phyloP scores from a whole-genome alignment of 805 yeast genomes.

The Lipomyces mesembrius region DNA sequence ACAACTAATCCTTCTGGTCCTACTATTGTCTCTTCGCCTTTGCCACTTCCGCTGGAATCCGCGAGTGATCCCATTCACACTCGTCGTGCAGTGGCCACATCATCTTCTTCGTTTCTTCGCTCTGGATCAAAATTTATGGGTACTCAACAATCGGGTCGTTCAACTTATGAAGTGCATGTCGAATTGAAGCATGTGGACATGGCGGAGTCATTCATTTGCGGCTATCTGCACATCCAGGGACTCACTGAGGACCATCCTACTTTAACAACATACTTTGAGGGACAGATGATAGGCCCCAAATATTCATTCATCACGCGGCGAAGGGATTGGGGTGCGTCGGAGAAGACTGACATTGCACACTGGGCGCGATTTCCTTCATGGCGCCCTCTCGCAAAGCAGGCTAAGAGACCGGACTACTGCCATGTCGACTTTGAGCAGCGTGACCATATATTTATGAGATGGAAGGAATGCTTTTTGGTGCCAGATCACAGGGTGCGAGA shows the following conservation, averaged over 20 bases:
- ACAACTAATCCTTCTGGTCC: neutral
- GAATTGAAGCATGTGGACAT: slow-evolving; percentile 73
- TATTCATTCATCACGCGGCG: slow-evolving; percentile 64
- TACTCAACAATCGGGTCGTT: slow-evolving; percentile 69
- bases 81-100: slow-evolving; percentile 17
- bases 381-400: slow-evolving; percentile 44
- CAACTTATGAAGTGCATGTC: slow-evolving; percentile 68
- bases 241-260: slow-evolving; percentile 65
- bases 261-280: slow-evolving; percentile 72
- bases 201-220: slow-evolving; percentile 56
- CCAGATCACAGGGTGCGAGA: slow-evolving; percentile 74
- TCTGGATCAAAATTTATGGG: slow-evolving; percentile 70
- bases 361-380: slow-evolving; percentile 64
- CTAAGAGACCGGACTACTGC: slow-evolving; percentile 42
- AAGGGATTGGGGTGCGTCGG: slow-evolving; percentile 63
- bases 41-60: slow-evolving; percentile 29
- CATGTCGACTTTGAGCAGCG: slow-evolving; percentile 46
- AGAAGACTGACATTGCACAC: slow-evolving; percentile 65
- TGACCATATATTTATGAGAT: slow-evolving; percentile 78
- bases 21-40: slow-evolving; percentile 24
- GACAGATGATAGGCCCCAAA: slow-evolving; percentile 67
- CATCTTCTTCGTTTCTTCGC: slow-evolving; percentile 53
- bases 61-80: slow-evolving; percentile 19
- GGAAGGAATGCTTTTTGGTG: slow-evolving; percentile 89
- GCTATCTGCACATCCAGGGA: slow-evolving; percentile 66